Base-by-base conservation (phyloP, 768 basidiomycete species). In the Russula vinacea region DNA sequence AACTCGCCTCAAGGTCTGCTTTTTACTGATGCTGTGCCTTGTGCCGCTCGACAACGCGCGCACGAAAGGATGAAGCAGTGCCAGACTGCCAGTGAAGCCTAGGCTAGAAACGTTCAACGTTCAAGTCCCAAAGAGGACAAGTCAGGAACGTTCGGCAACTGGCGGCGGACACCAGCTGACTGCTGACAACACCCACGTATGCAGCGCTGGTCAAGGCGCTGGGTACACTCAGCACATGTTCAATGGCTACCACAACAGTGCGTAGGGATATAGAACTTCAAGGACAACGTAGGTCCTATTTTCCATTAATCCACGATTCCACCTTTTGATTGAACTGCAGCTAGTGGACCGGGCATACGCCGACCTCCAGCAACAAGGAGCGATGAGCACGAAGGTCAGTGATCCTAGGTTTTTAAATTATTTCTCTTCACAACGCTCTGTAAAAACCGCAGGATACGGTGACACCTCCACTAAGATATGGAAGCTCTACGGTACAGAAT, bases 401-500 rank as follows among this genome's bases (percentile, higher is more conserved):
- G 11, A 14, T 44, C 26, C 17, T 32, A 19, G 17, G 2, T 33
- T 4, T 39, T 3, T 10, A 13, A 57, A 6, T 11, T 22, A n/a
- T 9, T 4, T 42, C 5, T 29, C 7, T 19, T 45, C 13, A 45
- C 29, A 14, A 33, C 6, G 2, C n/a, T 8, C n/a, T 8, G 5
- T 44, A 19, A 57, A 60, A 51, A 37, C 17, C 33, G 19, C 19
- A 14, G 58, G 40, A 32, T 60, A 60, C 4, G 39, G 59, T 13
- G 59, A 60, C 6, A 19, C 58, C 16, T 51, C 58, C 19, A 42
- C 50, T 9, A 11, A 40, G 4, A 39, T 66, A 14, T 68, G 67
- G 66, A 58, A 51, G 26, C 42, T 56, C 37, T 67, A 67, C 32
- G 26, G 9, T 5, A 45, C 32, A 24, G 66, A 68, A 62, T 67